Base-by-base conservation (phyloP, 2,329 filamentous ascomycete species). In the Raffaelea deltoideospora region DNA sequence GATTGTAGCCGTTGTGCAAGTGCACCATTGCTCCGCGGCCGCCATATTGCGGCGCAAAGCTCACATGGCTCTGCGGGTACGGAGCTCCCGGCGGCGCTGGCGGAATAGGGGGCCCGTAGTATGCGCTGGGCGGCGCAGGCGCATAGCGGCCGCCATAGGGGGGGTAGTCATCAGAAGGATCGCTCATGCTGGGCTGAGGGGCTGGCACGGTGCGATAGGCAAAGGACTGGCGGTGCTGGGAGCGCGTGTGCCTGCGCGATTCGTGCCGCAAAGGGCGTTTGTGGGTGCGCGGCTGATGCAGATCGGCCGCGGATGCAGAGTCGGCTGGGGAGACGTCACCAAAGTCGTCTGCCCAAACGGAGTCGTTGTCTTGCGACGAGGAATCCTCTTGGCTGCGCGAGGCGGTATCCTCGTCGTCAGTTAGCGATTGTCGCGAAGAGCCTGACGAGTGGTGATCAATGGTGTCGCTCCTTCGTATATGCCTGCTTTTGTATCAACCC, bases 141-240 rank as follows among this genome's bases (percentile, higher is more conserved):
- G 48, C 50, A 40, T 51, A 54, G 43, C 45, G 48, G 35, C 56
- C 50, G 40, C 47, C 46, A 42, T 56, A 60, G 39, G 44, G 54
- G 43, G 60, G 56, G 51, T 68, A 77, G n/a, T 81, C 74, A 19
- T 82, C 74, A 17, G 64, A 64, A 26, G 69, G 69, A 53, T 80
- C 78, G 53, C 68, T 80, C 61, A 72, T 70, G 38, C 72, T 53
- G 61, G 56, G 57, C 45, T 62, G 45, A 55, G 59, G 49, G 49
- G 60, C 44, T 51, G 61, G 43, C 9, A 46, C 26, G 31, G 42
- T 33, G 30, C 47, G 41, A 33, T 48, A 49, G n/a, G 41, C 33
- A 30, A 43, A 41, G 13, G 44, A 37, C 33, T 49, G 54, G 39
- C 54, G 58, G 42, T 53, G 58, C 33, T 45, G 45, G 32, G 54